Evolutionary conservation across 2,329 filamentous ascomycete species (phyloP), one percentile per base, ranked within the genome.

Genomic region (Reticulascus tulasneorum): DNA sequence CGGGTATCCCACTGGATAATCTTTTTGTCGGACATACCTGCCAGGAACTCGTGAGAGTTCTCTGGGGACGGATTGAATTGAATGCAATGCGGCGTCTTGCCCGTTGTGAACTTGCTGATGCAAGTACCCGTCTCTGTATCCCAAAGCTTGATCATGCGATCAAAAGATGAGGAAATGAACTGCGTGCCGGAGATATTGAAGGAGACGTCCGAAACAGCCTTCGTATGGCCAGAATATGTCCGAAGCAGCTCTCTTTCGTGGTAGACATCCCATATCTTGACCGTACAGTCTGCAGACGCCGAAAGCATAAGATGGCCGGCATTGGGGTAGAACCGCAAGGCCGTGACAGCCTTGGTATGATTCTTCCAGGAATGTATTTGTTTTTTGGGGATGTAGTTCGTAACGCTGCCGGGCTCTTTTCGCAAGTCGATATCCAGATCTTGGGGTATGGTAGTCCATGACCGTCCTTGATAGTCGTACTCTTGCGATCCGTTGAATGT

Each of bases 11-110:
- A 98, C 57, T 98, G 93, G 26, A 98, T 76, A 50, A 98, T 98
- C 71, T 96, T 96, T 72, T 98, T 98, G 63, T 98, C 91, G 23
- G 87, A 93, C 87, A 97, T 94, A 53, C 93, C 93, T 2, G 89
- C 90, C 37, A 98, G 66, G 62, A 98, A 98, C 60, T 97, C 91
- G 58, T 93, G 84, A 8, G 82, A 78, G 47, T 84, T 79, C 35
- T 85, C 81, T 0, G 75, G 68, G 31, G 81, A 78, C 0, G 91
- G 90, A 62, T 97, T 94, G 73, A 97, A 97, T 49, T 86, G 83
- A 49, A 98, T 73, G 34, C 95, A 90, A 56, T 98, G 93, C 6
- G 93, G 91, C 11, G 89, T 97, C 68, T 94, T 94, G 55, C 91
- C 91, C 1, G 87, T 94, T 13, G 84, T 88, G 69, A 94, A 98